Conservation (phyloP, 306 rosid genomes). For the Herpetospermum pedunculosum region DNA sequence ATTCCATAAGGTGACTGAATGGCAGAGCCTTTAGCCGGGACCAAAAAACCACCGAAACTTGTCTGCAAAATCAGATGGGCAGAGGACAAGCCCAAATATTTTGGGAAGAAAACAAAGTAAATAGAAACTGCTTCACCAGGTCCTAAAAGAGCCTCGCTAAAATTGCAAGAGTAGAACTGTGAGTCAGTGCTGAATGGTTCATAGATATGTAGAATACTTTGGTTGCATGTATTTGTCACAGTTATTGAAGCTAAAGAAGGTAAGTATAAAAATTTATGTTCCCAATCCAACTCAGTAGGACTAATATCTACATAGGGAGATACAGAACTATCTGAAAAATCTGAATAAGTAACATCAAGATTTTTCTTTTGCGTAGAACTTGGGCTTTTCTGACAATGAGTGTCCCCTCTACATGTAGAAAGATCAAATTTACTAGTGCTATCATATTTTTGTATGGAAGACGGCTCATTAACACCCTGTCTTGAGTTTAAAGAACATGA, state of each 20-base stretch:
- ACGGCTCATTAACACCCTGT: constrained; percentile 33
- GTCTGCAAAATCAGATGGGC: constrained; percentile 88
- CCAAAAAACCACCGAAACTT: constrained; percentile 71
- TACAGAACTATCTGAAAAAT: constrained; percentile 35
- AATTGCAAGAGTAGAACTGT: constrained; percentile 92
- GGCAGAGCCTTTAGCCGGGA: constrained; percentile 69
- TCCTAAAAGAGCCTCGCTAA: constrained; percentile 48
- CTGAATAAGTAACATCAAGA: constrained; percentile 29
- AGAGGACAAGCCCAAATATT: constrained; percentile 55
- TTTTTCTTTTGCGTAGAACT: constrained; percentile 25
- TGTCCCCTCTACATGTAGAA: constrained; percentile 44
- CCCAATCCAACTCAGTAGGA: constrained; percentile 80
- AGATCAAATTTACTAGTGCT: constrained; percentile 26
- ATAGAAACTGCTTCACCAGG: constrained; percentile 70
- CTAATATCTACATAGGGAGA: constrained; percentile 47
- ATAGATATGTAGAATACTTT: constrained; percentile 58
- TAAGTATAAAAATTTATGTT: constrained; percentile 45
- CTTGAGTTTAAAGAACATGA: constrained; percentile 65
- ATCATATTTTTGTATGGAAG: constrained; percentile 40
- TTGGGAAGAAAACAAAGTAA: constrained; percentile 72
- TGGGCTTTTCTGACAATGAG: constrained; percentile 32
- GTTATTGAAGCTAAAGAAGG: constrained; percentile 65
- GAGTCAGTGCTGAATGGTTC: constrained; percentile 78
- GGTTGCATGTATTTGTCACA: constrained; percentile 66
- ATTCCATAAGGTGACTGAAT: constrained; percentile 72